Evolutionary conservation across 108 stramenopile species (phyloP), one percentile per base, ranked within the genome.

Genomic region (Ochromonas danica): DNA sequence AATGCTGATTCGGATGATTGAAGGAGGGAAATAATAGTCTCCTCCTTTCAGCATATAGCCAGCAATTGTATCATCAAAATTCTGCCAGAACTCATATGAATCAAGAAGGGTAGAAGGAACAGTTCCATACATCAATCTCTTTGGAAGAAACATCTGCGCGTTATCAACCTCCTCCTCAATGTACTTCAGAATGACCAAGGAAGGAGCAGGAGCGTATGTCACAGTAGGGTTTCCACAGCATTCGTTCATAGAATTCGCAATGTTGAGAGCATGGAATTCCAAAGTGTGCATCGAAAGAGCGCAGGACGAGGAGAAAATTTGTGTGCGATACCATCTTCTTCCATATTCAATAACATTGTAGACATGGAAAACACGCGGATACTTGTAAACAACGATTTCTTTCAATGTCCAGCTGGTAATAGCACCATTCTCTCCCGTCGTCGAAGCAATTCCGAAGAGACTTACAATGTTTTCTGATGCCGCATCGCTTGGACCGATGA

Each of bases 321-420:
- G 88, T 28, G 92, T 90, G 33, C 98, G 87, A 80, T 97, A 90
- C 81, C 93, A 95, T 2, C 97, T 91, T 65, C 98, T 87, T 1
- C 96, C 98, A 78, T 98, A 88, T 82, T 97, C 96, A 39, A 93
- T 89, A 17, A 99, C 94, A 74, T 97, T 94, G 84, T 89, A 99
- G 39, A 99, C 87, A 25, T 92, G 91, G 41, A 99, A 91, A 35
- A 88, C 91, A 0, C 94, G 95, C 38, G 96, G 97, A 61, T 96
- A 82, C 77, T 93, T 92, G 78, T 90, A 92, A 25, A 99, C 93
- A 14, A 97, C 87, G 42, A 99, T 94, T 84, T 99, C 98, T 81
- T 97, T 95, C 45, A 97, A 86, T 2, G 95, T 95, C 67, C 14
- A 10, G 51, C 51, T 57, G 17, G 10, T 10, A 36, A 28, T 36